Base-by-base conservation (phyloP, 2,329 filamentous ascomycete genomes). In the Colletotrichum coccodes region DNA sequence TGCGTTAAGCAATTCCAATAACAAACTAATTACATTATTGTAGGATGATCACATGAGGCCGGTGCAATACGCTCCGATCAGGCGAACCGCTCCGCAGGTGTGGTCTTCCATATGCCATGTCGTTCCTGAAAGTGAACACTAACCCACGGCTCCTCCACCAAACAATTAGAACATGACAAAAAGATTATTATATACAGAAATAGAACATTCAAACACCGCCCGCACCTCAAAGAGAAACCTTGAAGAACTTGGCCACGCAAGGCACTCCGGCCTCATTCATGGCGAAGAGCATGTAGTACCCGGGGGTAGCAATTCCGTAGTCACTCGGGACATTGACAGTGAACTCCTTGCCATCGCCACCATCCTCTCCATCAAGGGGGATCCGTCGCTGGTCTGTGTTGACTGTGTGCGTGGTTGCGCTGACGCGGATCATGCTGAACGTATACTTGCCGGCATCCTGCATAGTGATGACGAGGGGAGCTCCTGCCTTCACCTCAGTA, bases 321-420 rank as follows among this genome's bases (percentile, higher is more conserved):
- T 89, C 86, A 2, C 71, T 70, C 0, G 86, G 85, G 1, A 87
- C 74, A 0, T 72, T 75, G 7, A 86, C 73, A 0, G 74, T 79
- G 57, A 84, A 86, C 1, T 18, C 12, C 23, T 30, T 26, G 28
- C 47, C 56, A 18, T 64, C 56, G 28, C 62, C 63, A 14, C 57
- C 40, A 2, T 65, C 75, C 4, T 73, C 77, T 0, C 75, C 76
- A 1, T 74, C 77, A n/a, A 87, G 75, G 11, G 84, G 78, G 50
- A 89, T 79, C 3, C 87, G 82, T 26, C 87, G 76, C 77, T 89
- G 87, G 73, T 90, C 88, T 0, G 85, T 89, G 71, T 90, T 86
- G 52, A 89, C 82, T 0, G 85, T 83, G 73, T 89, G 87, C 0
- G 87, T 89, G 3, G 79, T 78, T 1, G 80, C 82, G 1, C 85